Base-by-base conservation (phyloP, 2,329 filamentous ascomycete species). In the Colletotrichum truncatum region DNA sequence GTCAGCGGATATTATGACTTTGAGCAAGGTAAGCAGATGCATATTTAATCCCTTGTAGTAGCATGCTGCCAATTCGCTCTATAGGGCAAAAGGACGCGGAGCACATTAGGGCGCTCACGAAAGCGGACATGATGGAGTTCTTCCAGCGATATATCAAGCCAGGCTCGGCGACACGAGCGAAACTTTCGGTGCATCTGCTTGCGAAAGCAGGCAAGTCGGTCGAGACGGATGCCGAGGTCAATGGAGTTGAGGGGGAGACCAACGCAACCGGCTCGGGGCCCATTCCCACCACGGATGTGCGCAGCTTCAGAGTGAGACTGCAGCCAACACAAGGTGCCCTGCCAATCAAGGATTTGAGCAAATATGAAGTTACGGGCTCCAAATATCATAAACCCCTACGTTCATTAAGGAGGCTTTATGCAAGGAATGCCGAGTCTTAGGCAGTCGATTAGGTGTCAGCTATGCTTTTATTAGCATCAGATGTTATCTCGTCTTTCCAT, bases 1-100 rank as follows among this genome's bases (percentile, higher is more conserved):
- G 87, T 88, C 53, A 91, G 86, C 55, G 94, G 98, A 75, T 93
- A 91, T 70, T 97, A 94, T 76, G 94, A 98, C 77, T 99, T 98
- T 78, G 86, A 93, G 72, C 89, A 92, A 75, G 88, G 94, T 94
- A 84, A 77, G 87, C 82, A 2, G 11, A 10, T n/a, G 16, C 8
- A 34, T 21, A 48, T 45, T 25, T 25, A 2, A 48, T 12, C 18
- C 18, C 3, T 3, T 11, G 34, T 25, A 14, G 28, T 10, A n/a
- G n/a, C n/a, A 30, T 30, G 61, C 69, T 75, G 54, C 74, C 64
- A n/a, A 43, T 36, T 16, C 4, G 16, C 18, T 18, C 12, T 25
- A 56, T 34, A 93, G 91, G 87, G 46, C 90, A 93, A 69, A 85
- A 87, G 46, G 95, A 98, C 74, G 94, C 93, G 7, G 88, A 87